Base-by-base conservation (phyloP, 208 protist species). In the Leptomonas seymouri region DNA sequence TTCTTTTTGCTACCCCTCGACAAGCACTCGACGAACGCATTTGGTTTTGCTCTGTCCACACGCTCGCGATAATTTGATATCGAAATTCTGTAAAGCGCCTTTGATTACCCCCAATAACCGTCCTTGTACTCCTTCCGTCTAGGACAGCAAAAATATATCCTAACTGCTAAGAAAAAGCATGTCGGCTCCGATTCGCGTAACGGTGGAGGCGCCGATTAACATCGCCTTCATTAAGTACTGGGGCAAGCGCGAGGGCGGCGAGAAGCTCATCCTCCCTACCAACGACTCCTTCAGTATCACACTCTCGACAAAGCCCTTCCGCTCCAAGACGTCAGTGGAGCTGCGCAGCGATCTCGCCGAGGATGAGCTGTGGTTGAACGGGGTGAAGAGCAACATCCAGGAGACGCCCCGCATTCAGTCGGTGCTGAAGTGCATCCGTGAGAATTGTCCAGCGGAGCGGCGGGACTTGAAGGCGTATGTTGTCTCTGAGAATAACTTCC, bases 191-290 rank as follows among this genome's bases (percentile, higher is more conserved):
- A 79, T 74, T 59, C 65, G 69, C 27, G 83, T 89, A 12, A 99
- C 97, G 23, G 98, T 97, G 23, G 87, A 90, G 73, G 97, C 97
- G 28, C 98, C 98, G 7, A 98, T 99, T 53, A 99, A 99, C 84
- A 99, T 99, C 76, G 99, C 99, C 30, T 98, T 99, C 57, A 98
- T 99, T 78, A 99, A 99, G 88, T 99, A 99, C 83, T 99, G 98
- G 99, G 99, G 99, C 49, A 99, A 99, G 86, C 91, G 95, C 61
- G 95, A 99, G 70, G 92, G 90, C 21, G 91, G 95, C 90, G 79
- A 98, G 78, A 88, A 81, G 61, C 76, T 94, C 0, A 95, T 95
- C 90, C 70, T 92, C 31, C 99, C 99, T 16, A 93, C 97, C 30
- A 99, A 99, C 75, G 93, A 95, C 31, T 99, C 98, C 20, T 96